phyloP scores from a whole-genome alignment of 306 rosid genomes.

The Cucurbita ficifolia region DNA sequence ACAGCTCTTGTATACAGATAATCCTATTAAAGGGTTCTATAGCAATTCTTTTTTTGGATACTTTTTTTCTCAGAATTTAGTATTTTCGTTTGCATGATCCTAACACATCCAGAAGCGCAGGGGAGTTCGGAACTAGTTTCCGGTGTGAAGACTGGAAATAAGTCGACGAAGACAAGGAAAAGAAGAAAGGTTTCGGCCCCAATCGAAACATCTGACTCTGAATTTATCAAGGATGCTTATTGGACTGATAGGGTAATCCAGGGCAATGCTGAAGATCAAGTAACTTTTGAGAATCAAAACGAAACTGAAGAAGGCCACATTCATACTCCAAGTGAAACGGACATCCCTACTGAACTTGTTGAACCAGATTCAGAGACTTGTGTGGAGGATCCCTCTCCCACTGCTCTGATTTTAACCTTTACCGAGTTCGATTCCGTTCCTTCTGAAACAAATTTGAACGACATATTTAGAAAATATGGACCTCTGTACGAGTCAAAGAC shows the following conservation, averaged over 20 bases:
- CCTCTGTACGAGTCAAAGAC: conserved; percentile 51
- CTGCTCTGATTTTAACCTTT: conserved; percentile 62
- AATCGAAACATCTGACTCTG: conserved; percentile 16
- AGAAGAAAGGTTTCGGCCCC: conserved; percentile 5
- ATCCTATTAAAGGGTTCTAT: conserved; percentile 23
- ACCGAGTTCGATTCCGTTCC: conserved; percentile 41
- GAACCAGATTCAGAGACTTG: conserved; percentile 18
- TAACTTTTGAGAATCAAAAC: conserved; percentile 16
- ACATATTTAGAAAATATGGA: conserved; percentile 44
- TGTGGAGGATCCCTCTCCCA: conserved; percentile 21
- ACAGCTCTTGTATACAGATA: conserved; percentile 9
- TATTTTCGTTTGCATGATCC: conserved; percentile 16
- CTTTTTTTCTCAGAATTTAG: conserved; percentile 34
- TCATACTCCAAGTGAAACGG: conserved; percentile 10
- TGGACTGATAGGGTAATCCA: conserved; percentile 53
- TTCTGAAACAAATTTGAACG: conserved; percentile 38
- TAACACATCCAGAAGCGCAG: conserved; percentile 15
- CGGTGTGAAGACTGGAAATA: conserved; percentile 19
- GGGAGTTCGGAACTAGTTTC: conserved; percentile 19
- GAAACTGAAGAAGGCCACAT: conserved; percentile 10
- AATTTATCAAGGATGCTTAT: conserved; percentile 35
- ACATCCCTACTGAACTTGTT: conserved; percentile 2
- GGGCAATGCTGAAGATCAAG: conserved; percentile 29
- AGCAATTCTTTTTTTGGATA: conserved; percentile 19
- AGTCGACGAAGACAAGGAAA: conserved; percentile 11